Evolutionary conservation across 2,329 filamentous ascomycete genomes (phyloP), one percentile per base, ranked within the genome.

Genomic region (Trichoderma aggressivum): DNA sequence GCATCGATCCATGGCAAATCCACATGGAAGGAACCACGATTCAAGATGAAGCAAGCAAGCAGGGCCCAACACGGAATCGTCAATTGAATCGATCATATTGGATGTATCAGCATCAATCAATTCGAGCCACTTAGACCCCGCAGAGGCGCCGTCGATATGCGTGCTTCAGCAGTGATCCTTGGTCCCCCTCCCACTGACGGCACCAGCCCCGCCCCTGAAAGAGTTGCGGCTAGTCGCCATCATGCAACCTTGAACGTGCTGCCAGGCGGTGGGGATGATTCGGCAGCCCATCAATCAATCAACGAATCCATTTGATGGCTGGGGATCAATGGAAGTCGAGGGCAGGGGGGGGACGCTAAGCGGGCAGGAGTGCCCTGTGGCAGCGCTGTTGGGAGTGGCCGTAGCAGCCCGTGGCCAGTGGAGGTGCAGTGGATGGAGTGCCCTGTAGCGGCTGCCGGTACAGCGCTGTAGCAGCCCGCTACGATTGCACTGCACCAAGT

Each of bases 111-210:
- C 43, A 47, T 47, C 43, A 47, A 47, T 47, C 18, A 11, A 50
- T 47, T 39, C 11, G 61, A 74, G 75, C 78, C 78, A 79, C 75
- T 80, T 76, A 72, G 75, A 79, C 76, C 75, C 76, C 77, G 72
- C 75, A 74, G 74, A 76, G 62, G 47, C 68, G 73, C 77, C 76
- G 74, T 79, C n/a, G n/a, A n/a, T n/a, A n/a, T n/a, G n/a, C n/a
- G 77, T 79, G 78, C 75, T 60, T 74, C 72, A 64, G 72, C 61
- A 72, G n/a, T n/a, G n/a, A n/a, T n/a, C n/a, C n/a, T n/a, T n/a
- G n/a, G n/a, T 69, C 68, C 72, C 67, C 70, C 75, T 76, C 67
- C 73, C 73, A 74, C 69, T 73, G 72, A 50, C 64, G 62, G 63
- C 56, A 43, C 32, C 61, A n/a, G 55, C 47, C 69, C 53, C 30